Percentiles rank a stretch among this genome's conserved stretches.
Evolutionary conservation across 768 basidiomycete species (phyloP).

Genomic region (Leccinum truebloodii): DNA sequence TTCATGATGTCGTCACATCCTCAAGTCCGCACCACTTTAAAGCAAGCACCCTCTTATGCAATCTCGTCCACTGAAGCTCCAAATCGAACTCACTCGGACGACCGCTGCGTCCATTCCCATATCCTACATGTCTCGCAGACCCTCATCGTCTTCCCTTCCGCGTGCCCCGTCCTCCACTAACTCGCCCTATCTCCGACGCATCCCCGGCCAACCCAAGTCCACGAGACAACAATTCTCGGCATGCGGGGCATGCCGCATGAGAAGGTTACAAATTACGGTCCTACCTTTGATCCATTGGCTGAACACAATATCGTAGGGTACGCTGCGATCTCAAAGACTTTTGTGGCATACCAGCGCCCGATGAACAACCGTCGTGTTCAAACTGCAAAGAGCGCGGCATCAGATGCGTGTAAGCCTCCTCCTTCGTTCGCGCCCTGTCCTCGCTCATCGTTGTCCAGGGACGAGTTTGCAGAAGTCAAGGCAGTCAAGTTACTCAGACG

Average conservation of each 20-base stretch:
- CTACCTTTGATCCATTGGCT: neutral
- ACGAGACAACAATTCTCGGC: conserved; percentile 87
- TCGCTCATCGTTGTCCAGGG: conserved; percentile 46
- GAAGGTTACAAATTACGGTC: conserved; percentile 51
- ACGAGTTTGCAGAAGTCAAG: conserved; percentile 90
- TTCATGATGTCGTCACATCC: conserved; percentile 18
- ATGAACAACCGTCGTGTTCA: conserved; percentile 63
- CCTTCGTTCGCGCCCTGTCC: neutral
- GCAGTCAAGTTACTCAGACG: conserved; percentile 83
- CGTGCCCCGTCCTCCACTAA: conserved; percentile 29
- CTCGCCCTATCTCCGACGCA: conserved; percentile 45
- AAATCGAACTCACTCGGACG: neutral
- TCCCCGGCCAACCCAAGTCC: conserved; percentile 68
- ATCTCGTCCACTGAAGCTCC: conserved; percentile 25
- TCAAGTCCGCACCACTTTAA: conserved; percentile 27
- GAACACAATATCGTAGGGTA: conserved; percentile 51
- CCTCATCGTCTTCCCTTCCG: conserved; percentile 39
- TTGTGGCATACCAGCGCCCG: conserved; percentile 48
- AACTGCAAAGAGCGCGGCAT: conserved; percentile 89
- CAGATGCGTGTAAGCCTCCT: conserved; percentile 85
- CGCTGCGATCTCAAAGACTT: conserved; percentile 93
- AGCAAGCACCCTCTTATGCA: conserved; percentile 26
- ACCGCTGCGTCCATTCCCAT: conserved; percentile 19
- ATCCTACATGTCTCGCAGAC: conserved; percentile 59
- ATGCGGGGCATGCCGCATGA: conserved; percentile 89